phyloP scores from a whole-genome alignment of 352 stramenopile species.

The Phytophthora vignae region DNA sequence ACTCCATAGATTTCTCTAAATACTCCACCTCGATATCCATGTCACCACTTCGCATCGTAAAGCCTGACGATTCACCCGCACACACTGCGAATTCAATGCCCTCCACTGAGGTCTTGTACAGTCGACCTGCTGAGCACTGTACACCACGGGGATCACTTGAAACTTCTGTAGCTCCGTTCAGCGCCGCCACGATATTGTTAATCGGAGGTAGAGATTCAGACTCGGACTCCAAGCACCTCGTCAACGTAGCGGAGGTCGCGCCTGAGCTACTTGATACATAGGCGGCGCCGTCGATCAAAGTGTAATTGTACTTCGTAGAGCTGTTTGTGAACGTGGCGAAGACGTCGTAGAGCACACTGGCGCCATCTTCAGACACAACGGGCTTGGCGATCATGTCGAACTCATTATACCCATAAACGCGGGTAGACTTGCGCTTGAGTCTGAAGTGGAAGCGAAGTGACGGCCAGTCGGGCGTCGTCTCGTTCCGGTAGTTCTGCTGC shows the following conservation, averaged over 20 bases:
- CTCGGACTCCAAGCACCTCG: constrained; percentile 16
- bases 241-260: not conserved
- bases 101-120: constrained; percentile 18
- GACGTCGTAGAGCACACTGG: constrained; percentile 33
- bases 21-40: constrained; percentile 23
- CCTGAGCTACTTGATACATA: constrained; percentile 26
- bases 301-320: constrained; percentile 24
- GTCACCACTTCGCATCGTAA: constrained; percentile 15
- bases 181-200: constrained; percentile 12
- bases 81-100: constrained; percentile 16
- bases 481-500: not conserved
- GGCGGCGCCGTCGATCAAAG: constrained; percentile 26
- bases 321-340: constrained; percentile 22
- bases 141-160: not conserved
- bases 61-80: not conserved
- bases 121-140: constrained; percentile 9
- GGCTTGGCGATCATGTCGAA: not conserved
- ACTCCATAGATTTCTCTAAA: constrained; percentile 1
- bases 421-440: not conserved
- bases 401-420: not conserved
- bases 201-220: constrained; percentile 16
- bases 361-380: not conserved
- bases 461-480: not conserved
- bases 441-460: not conserved
- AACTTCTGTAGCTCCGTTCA: constrained; percentile 7